Evolutionary conservation across 2,329 filamentous ascomycete genomes (phyloP).

Genomic region (Rachicladosporium sp.): DNA sequence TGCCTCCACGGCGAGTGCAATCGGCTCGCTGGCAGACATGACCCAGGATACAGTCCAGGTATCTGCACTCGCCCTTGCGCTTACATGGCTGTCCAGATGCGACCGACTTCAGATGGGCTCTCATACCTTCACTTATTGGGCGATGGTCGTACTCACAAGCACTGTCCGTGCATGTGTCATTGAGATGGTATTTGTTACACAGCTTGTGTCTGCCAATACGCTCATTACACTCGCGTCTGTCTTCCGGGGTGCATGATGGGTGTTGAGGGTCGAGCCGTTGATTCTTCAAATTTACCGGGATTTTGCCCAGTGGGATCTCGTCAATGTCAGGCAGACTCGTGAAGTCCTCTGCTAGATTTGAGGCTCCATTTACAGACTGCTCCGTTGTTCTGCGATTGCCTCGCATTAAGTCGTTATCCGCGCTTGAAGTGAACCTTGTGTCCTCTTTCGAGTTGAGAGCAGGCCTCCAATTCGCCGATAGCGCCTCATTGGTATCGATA

Average conservation of each 20-base stretch:
- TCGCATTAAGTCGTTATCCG: conserved; percentile 10
- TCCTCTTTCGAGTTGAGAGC: no score
- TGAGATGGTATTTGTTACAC: conserved; percentile 39
- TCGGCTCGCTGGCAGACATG: conserved; percentile 31
- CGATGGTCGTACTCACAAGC: conserved; percentile 37
- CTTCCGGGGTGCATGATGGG: conserved; percentile 24
- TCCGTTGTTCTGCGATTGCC: conserved; percentile 3
- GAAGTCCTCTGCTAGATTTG: conserved; percentile 4
- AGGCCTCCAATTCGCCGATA: not conserved
- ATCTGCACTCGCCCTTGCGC: conserved; percentile 29
- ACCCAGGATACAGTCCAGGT: conserved; percentile 32
- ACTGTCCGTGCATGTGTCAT: conserved; percentile 16
- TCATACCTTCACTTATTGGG: conserved; percentile 27
- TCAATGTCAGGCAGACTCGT: conserved; percentile 10
- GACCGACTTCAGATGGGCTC: conserved; percentile 34
- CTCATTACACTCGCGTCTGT: conserved; percentile 28
- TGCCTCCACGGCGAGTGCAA: conserved; percentile 17
- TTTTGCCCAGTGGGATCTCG: conserved; percentile 16
- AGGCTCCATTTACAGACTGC: not conserved
- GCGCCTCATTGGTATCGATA: conserved; percentile 5
- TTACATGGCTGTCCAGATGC: conserved; percentile 33
- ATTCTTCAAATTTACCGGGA: conserved; percentile 35
- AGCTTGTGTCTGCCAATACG: conserved; percentile 30
- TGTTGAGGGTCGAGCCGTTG: conserved; percentile 36
- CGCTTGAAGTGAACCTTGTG: no score